Percentiles rank a stretch among this genome's conserved stretches.
Conservation (phyloP, 805 yeast genomes). For the Teunomyces pallodes region DNA sequence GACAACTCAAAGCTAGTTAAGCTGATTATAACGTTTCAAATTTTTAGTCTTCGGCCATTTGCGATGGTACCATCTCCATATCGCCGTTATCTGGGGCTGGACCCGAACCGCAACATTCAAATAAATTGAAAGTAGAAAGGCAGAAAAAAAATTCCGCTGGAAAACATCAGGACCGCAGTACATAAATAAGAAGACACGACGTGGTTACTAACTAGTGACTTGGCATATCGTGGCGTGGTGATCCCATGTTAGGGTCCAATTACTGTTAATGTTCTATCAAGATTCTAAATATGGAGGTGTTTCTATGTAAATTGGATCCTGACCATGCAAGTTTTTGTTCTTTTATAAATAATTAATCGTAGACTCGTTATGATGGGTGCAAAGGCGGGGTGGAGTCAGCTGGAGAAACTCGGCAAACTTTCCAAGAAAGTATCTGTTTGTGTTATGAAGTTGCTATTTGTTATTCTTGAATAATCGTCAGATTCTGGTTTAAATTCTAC, state of each 20-base stretch:
- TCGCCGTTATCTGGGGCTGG: background rate
- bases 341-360: background rate
- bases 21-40: background rate
- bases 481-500: conserved; percentile 52
- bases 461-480: conserved; percentile 38
- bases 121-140: background rate
- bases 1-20: background rate
- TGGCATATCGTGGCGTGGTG: too few species aligned
- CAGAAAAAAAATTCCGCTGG: too few species aligned
- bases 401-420: conserved; percentile 23
- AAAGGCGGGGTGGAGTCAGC: background rate
- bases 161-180: background rate
- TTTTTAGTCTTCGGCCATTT: background rate
- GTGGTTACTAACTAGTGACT: too few species aligned
- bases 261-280: too few species aligned
- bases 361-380: background rate
- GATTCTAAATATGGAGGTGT: too few species aligned
- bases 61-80: background rate
- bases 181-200: background rate
- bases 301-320: too few species aligned
- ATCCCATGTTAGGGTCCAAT: too few species aligned
- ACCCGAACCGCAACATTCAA: background rate
- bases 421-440: conserved; percentile 49
- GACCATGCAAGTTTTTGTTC: too few species aligned
- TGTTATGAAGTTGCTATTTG: conserved; percentile 53